Conservation (phyloP, 2,329 filamentous ascomycete species). For the Trematosphaeria pertusa region DNA sequence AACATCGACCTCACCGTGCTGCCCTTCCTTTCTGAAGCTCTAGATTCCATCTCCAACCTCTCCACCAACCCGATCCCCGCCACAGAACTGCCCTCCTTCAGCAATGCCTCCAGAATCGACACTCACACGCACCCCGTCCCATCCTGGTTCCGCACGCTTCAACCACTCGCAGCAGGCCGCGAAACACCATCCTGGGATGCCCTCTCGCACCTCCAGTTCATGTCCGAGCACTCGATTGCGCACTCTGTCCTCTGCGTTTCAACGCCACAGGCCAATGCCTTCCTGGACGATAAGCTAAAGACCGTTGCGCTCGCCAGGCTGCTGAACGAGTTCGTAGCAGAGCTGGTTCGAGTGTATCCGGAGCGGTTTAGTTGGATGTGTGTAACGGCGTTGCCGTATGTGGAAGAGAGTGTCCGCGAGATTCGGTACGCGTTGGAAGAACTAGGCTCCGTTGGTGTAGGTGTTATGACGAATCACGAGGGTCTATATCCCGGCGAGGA, state of each 20-base stretch:
- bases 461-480: slow-evolving; percentile 44
- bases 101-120: slow-evolving; percentile 37
- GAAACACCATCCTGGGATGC: slow-evolving; percentile 42
- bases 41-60: slow-evolving; percentile 35
- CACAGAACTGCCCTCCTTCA: slow-evolving; percentile 16
- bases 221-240: slow-evolving; percentile 34
- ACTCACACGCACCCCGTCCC: slow-evolving; percentile 48
- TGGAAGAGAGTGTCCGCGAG: slow-evolving; percentile 37
- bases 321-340: slow-evolving; percentile 42
- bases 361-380: slow-evolving; percentile 38
- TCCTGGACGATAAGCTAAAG: slow-evolving; percentile 28
- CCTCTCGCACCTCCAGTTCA: slow-evolving; percentile 40
- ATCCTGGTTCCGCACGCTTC: slow-evolving; percentile 41
- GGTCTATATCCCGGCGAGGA: slow-evolving; percentile 41
- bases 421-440: slow-evolving; percentile 36
- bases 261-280: slow-evolving; percentile 46
- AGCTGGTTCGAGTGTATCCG: slow-evolving; percentile 32
- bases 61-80: slow-evolving; percentile 10
- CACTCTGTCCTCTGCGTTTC: slow-evolving; percentile 41
- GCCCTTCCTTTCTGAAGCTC: slow-evolving; percentile 37
- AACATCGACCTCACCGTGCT: slow-evolving; percentile 38
- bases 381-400: slow-evolving; percentile 39
- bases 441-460: slow-evolving; percentile 39
- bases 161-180: slow-evolving; percentile 42
- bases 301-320: slow-evolving; percentile 43